Evolutionary conservation across 768 basidiomycete genomes (phyloP).

Genomic region (Gloeopeniophorella convolvens): DNA sequence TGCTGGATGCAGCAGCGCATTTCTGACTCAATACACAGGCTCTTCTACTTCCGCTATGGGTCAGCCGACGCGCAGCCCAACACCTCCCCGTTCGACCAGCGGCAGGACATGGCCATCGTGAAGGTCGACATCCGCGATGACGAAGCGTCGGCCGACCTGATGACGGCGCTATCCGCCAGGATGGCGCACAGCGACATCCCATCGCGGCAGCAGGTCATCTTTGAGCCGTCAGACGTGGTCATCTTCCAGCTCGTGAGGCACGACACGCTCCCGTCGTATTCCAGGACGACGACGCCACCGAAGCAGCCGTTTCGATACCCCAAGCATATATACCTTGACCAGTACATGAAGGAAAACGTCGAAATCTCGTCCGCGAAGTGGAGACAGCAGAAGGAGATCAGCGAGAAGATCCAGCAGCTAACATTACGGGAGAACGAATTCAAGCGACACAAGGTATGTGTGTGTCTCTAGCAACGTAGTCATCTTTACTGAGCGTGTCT

Average conservation of each 20-base stretch:
- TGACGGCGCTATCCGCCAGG: slow-evolving; percentile 34
- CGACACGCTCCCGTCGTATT: slow-evolving; percentile 21
- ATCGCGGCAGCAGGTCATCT: slow-evolving; percentile 50
- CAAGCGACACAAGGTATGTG: slow-evolving; percentile 52
- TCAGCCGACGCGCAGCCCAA: slow-evolving; percentile 34
- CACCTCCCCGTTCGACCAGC: slow-evolving; percentile 21
- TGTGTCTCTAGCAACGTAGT: neutral
- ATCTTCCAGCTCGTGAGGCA: slow-evolving; percentile 44
- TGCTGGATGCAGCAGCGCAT: slow-evolving; percentile 14
- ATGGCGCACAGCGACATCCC: slow-evolving; percentile 20
- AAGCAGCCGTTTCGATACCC: slow-evolving; percentile 48
- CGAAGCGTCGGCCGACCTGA: slow-evolving; percentile 49
- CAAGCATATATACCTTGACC: slow-evolving; percentile 61
- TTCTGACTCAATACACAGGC: slow-evolving; percentile 23
- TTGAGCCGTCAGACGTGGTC: slow-evolving; percentile 56
- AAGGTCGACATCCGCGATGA: slow-evolving; percentile 41
- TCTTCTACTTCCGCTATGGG: slow-evolving; percentile 55
- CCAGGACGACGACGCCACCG: slow-evolving; percentile 15
- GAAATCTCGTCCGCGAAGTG: slow-evolving; percentile 35
- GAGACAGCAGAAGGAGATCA: slow-evolving; percentile 33
- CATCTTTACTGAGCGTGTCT: neutral
- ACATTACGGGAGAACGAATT: slow-evolving; percentile 40
- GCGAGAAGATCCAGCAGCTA: slow-evolving; percentile 43
- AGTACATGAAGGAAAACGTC: slow-evolving; percentile 56
- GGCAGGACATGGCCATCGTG: slow-evolving; percentile 41